A percentile compares a stretch with the other conserved stretches of the same genome.
These are phyloP conservation scores for Polychaeton citri DNA, from an alignment of 2,329 filamentous ascomycete species.

Conservation along the genomic window DNA sequence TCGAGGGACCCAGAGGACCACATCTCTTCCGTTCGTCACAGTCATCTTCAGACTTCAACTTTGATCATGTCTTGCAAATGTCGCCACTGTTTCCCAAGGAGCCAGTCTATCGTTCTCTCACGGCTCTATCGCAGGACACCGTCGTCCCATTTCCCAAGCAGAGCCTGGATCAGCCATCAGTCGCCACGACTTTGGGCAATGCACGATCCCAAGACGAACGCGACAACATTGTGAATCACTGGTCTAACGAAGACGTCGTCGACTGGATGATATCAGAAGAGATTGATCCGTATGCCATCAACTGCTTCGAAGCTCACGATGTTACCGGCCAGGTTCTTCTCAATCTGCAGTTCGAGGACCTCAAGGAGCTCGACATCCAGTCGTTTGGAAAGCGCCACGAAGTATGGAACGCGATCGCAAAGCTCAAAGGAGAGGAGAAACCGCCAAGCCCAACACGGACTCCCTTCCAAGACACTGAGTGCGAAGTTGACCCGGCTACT, in stretches of 20 bases:
- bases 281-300: conserved; percentile 62
- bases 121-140: conserved; percentile 26
- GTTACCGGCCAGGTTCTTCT: conserved; percentile 80
- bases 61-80: conserved; percentile 47
- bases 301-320: conserved; percentile 82
- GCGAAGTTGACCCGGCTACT: conserved; percentile 18
- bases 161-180: conserved; percentile 13
- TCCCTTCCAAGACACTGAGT: conserved; percentile 32
- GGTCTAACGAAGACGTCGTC: conserved; percentile 65
- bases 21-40: conserved; percentile 70
- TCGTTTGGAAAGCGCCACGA: conserved; percentile 72
- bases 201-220: conserved; percentile 8
- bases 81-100: conserved; percentile 62
- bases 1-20: conserved; percentile 71
- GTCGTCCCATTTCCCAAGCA: conserved; percentile 13
- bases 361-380: conserved; percentile 66
- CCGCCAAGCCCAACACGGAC: conserved; percentile 30
- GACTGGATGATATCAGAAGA: conserved; percentile 78
- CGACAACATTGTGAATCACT: conserved; percentile 41
- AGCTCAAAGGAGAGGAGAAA: conserved; percentile 41
- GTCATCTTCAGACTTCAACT: conserved; percentile 39
- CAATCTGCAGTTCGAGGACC: conserved; percentile 80
- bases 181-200: conserved; percentile 11
- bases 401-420: conserved; percentile 67
- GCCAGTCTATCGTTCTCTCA: conserved; percentile 28